A percentile compares a stretch with the other conserved stretches of the same genome.
Conservation (phyloP, 208 protist genomes). For the Wallacemonas sp. region DNA sequence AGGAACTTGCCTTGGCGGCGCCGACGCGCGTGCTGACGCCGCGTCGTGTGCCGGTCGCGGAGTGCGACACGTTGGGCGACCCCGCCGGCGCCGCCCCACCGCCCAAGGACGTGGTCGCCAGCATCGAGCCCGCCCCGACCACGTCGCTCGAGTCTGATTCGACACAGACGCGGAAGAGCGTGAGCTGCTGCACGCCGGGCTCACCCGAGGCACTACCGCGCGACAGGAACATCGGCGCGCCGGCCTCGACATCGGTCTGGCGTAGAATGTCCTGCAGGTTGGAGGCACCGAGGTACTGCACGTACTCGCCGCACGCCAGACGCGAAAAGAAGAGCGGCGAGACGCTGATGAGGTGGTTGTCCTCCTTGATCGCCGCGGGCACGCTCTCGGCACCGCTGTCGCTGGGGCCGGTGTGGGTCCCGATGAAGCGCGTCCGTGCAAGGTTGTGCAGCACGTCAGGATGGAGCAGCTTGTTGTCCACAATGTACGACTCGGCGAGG, state of each 20-base stretch:
- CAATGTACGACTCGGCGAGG: slow-evolving; percentile 74
- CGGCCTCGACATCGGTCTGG: slow-evolving; percentile 24
- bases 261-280: slow-evolving; percentile 45
- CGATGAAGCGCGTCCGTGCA: neutral
- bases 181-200: slow-evolving; percentile 55
- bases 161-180: slow-evolving; percentile 39
- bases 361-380: neutral
- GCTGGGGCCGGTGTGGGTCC: neutral
- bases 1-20: slow-evolving; percentile 1
- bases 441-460: slow-evolving; percentile 53
- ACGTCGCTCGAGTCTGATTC: slow-evolving; percentile 9
- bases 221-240: slow-evolving; percentile 42
- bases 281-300: slow-evolving; percentile 54
- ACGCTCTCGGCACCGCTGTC: neutral
- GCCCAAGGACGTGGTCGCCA: neutral
- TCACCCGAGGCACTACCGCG: slow-evolving; percentile 49
- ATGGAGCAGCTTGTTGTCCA: slow-evolving; percentile 57
- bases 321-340: slow-evolving; percentile 61
- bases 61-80: neutral
- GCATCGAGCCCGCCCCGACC: neutral
- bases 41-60: slow-evolving; percentile 6
- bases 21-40: slow-evolving; percentile 7
- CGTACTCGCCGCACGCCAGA: slow-evolving; percentile 51
- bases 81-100: neutral
- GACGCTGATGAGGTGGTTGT: slow-evolving; percentile 23